Percentiles rank a stretch among this genome's conserved stretches.
phyloP scores from a whole-genome alignment of 345 rosid genomes.

The Clausena lansium region DNA sequence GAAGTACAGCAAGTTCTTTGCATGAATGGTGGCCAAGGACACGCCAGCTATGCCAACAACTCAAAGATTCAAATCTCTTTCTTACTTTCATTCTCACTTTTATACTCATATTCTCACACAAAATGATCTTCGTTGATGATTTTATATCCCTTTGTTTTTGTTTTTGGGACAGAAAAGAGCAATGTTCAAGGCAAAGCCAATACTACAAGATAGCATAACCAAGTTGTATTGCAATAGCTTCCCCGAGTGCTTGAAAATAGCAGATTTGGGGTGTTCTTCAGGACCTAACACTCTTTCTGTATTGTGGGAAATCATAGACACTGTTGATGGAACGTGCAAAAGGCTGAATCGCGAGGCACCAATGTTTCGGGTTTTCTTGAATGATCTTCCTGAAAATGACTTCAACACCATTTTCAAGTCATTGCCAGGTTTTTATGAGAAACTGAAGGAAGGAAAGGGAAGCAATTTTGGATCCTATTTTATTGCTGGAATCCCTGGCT shows the following conservation, averaged over 20 bases:
- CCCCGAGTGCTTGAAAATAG: constrained; percentile 20
- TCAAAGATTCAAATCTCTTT: background rate
- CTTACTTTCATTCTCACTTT: background rate
- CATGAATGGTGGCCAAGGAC: constrained; percentile 6
- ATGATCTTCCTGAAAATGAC: background rate
- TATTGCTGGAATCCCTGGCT: constrained; percentile 22
- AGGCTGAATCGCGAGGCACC: constrained; percentile 3
- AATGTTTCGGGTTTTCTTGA: constrained; percentile 16
- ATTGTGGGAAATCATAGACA: constrained; percentile 11
- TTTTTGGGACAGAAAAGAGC: background rate
- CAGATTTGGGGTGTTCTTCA: constrained; percentile 31
- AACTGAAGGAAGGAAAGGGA: constrained; percentile 11
- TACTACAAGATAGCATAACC: constrained; percentile 9
- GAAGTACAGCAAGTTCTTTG: background rate
- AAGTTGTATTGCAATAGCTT: background rate
- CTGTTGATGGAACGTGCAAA: background rate
- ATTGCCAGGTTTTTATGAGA: constrained; percentile 18
- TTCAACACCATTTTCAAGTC: constrained; percentile 25
- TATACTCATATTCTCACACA: background rate
- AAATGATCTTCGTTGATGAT: background rate
- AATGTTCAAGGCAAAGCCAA: constrained; percentile 10
- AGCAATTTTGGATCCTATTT: constrained; percentile 11
- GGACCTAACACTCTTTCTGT: constrained; percentile 21
- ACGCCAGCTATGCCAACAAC: background rate
- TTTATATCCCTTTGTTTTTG: background rate